A percentile compares a stretch with the other conserved stretches of the same genome.
phyloP scores from a whole-genome alignment of 2,329 filamentous ascomycete genomes.

The Colletotrichum sp. region DNA sequence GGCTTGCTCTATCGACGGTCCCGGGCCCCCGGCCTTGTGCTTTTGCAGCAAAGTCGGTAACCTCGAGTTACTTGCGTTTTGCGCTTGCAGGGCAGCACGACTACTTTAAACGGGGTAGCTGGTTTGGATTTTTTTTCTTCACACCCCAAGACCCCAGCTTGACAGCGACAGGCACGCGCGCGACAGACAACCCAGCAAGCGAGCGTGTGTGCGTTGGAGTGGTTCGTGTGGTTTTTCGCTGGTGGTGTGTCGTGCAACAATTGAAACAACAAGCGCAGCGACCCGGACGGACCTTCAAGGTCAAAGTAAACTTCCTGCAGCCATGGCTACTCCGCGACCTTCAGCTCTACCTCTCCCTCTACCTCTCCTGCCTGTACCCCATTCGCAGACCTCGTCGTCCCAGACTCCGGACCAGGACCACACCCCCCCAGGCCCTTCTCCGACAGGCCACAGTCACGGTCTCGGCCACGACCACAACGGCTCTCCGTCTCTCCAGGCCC shows the following conservation, averaged over 20 bases:
- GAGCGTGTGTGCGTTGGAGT: neutral
- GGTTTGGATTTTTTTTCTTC: neutral
- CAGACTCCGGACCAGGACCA: conserved; percentile 33
- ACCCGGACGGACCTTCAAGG: conserved; percentile 16
- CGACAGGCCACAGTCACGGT: conserved; percentile 14
- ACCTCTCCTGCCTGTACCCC: neutral
- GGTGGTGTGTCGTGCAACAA: conserved; percentile 17
- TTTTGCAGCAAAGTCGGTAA: neutral
- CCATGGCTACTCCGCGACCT: conserved; percentile 18
- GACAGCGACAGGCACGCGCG: neutral
- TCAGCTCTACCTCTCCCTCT: neutral
- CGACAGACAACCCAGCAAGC: neutral
- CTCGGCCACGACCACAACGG: neutral
- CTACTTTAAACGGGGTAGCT: neutral
- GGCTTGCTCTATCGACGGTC: conserved; percentile 12
- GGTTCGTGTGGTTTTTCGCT: neutral
- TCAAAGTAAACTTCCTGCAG: conserved; percentile 20
- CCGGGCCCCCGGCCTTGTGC: conserved; percentile 18
- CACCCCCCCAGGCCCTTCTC: conserved; percentile 37
- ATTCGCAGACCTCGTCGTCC: conserved; percentile 14
- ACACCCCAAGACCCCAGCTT: neutral
- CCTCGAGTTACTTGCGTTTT: neutral
- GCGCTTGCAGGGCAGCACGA: neutral
- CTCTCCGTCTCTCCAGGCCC: neutral
- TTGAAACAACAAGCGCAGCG: conserved; percentile 20